Evolutionary conservation across 345 rosid species (phyloP).

Genomic region (Camelina laxa): DNA sequence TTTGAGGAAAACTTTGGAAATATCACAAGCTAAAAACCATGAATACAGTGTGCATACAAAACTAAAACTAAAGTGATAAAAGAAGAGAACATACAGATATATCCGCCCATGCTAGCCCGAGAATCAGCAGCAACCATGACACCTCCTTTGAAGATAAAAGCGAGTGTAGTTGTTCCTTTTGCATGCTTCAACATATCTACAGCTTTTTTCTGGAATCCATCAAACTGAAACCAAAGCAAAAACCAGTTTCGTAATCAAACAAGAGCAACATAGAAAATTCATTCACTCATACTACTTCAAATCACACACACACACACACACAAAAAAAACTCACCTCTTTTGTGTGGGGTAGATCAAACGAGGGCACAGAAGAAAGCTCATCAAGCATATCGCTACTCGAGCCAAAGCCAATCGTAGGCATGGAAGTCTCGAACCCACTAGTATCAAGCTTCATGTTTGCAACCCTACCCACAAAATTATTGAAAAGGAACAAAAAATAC

Average conservation of each 20-base stretch:
- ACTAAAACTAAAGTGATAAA: background rate
- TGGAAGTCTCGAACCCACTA: slow-evolving; percentile 68
- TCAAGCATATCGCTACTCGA: slow-evolving; percentile 46
- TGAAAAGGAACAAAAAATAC: background rate
- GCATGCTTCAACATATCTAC: slow-evolving; percentile 92
- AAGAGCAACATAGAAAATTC: background rate
- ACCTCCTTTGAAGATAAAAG: slow-evolving; percentile 93
- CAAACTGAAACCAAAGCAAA: slow-evolving; percentile 63
- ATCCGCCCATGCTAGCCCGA: slow-evolving; percentile 99
- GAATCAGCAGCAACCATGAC: slow-evolving; percentile 99
- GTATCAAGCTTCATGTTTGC: slow-evolving; percentile 83
- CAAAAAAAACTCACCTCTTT: slow-evolving; percentile 62
- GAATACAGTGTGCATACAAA: background rate
- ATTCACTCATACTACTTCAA: background rate
- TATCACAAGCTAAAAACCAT: slow-evolving; percentile 15
- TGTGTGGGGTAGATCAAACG: slow-evolving; percentile 70
- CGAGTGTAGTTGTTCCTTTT: slow-evolving; percentile 95
- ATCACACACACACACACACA: background rate
- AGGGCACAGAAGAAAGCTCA: slow-evolving; percentile 58
- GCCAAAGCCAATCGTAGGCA: slow-evolving; percentile 47
- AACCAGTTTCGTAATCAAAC: slow-evolving; percentile 28
- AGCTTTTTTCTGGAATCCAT: slow-evolving; percentile 87
- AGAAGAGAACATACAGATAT: slow-evolving; percentile 69
- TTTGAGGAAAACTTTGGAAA: background rate
- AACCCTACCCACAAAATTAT: slow-evolving; percentile 15